Base-by-base conservation (phyloP, 345 rosid genomes). In the Trapa bicornis region DNA sequence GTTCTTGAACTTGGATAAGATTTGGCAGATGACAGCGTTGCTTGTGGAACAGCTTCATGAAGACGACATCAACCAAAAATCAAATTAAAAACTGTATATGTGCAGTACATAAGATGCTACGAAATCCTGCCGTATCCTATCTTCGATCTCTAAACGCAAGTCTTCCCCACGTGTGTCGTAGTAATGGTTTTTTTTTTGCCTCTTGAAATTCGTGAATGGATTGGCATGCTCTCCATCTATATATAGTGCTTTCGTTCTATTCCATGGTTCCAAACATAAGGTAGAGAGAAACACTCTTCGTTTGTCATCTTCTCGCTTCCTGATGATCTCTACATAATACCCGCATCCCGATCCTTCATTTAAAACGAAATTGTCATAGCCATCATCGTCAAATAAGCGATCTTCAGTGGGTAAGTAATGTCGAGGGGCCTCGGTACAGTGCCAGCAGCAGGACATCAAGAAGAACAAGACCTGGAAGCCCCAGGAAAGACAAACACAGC, bases 401-500 rank as follows among this genome's bases (percentile, higher is more conserved):
- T 58, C 36, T 4, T n/a, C 35, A 5, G 60, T 1, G 33, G 10
- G 10, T 5, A 3, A 22, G 10, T n/a, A 35, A 54, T 22, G 60
- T n/a, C 11, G 3, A 54, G 35, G 35, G 35, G 60, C 60, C 10
- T 8, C 0, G 33, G 33, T 8, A 6, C 4, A 11, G 38, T 29
- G 10, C 33, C 38, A 32, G 37, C 63, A 29, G 63, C 63, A 58
- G 15, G 63, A 32, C 38, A 32, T 50, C 56, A 50, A 58, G 63
- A 10, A 58, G 63, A 17, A 56, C 35, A 29, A 22, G 61, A 29
- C 2, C 29, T 5, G n/a, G 32, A n/a, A 58, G 14, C 63, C 63
- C 38, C 7, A 41, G 1, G 38, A 6, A 58, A 58, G 15, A 33
- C 81, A 65, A 92, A 89, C 43, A 86, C 92, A 17, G 80, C 82